Conservation (phyloP, 1,139 yeast species). For the Schizosaccharomyces versatilis region DNA sequence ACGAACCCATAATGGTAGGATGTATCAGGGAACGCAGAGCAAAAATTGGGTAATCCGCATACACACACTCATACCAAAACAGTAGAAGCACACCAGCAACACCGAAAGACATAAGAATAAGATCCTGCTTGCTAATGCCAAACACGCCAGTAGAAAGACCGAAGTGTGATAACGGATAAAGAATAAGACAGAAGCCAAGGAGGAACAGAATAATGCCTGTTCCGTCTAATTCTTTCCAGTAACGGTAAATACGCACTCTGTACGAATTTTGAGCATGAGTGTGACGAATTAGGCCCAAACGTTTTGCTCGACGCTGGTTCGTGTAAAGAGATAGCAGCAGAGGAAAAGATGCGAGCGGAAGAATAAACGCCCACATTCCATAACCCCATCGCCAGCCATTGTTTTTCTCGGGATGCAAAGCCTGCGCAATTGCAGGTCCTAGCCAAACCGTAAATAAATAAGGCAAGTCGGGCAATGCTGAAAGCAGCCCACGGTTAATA, state of each 20-base stretch:
- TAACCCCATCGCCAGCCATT: conserved; percentile 21
- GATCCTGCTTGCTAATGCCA: conserved; percentile 18
- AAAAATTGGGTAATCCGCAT: conserved; percentile 11
- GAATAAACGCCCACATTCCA: conserved; percentile 20
- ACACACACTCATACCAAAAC: conserved; percentile 13
- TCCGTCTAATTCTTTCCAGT: background rate
- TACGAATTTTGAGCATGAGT: background rate
- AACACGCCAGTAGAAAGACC: conserved; percentile 20
- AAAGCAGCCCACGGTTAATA: conserved; percentile 21
- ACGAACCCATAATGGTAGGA: conserved; percentile 12
- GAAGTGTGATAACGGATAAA: conserved; percentile 15
- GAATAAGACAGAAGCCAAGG: background rate
- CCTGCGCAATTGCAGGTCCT: conserved; percentile 14
- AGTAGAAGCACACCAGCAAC: conserved; percentile 9
- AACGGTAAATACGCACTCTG: background rate
- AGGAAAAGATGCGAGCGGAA: conserved; percentile 20
- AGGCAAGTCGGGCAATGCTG: conserved; percentile 20
- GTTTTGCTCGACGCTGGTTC: conserved; percentile 17
- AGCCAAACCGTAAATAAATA: conserved; percentile 15
- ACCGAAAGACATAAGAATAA: conserved; percentile 17
- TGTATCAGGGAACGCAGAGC: conserved; percentile 12
- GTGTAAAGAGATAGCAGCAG: conserved; percentile 17
- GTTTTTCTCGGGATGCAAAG: conserved; percentile 9
- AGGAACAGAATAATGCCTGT: background rate
- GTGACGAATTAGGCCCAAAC: conserved; percentile 12